Base-by-base conservation (phyloP, 345 rosid genomes). In the Boechera divaricarpa region DNA sequence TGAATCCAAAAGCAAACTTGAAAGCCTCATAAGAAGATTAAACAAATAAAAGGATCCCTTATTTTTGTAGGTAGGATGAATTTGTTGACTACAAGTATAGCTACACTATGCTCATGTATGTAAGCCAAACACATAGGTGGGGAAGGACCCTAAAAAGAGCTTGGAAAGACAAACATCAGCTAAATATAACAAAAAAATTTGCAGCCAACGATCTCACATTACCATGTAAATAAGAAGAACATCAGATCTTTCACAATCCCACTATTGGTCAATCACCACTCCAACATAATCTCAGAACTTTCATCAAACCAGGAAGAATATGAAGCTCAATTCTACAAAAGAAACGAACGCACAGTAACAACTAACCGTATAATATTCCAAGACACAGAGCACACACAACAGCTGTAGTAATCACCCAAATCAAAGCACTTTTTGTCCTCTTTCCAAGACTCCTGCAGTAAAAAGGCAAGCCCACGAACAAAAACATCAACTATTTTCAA, bases 341-440 rank as follows among this genome's bases (percentile, higher is more conserved):
- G 63, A 65, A 18, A 11, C 18, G 33, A 57, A 29, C 24, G 35
- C 10, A 52, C 52, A 53, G 56, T 67, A 28, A 18, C 6, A 39
- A 84, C 91, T 74, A 74, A 94, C 98, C 98, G 71, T 94, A 94
- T 84, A 94, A 81, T 74, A 94, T 92, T 72, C 98, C 98, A 60
- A 94, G 97, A 76, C 84, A 78, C 48, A 90, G 88, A 68, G 84
- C 95, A 58, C 96, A 92, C 13, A 94, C 95, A 80, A 90, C 67
- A 6, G 91, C 98, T 21, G 97, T 90, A 38, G 83, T 80, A 51
- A 87, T 85, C 53, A 94, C 98, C 97, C 98, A 94, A 57, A 80
- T 42, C 76, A 90, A 69, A 15, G 98, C 92, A 72, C 97, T 94
- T 84, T 86, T 90, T 2, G 89, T 83, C 86, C 98, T 85, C 77